These are phyloP conservation scores for Rubia peregrina DNA, from an alignment of 305 asterid species.

Conservation along the genomic window DNA sequence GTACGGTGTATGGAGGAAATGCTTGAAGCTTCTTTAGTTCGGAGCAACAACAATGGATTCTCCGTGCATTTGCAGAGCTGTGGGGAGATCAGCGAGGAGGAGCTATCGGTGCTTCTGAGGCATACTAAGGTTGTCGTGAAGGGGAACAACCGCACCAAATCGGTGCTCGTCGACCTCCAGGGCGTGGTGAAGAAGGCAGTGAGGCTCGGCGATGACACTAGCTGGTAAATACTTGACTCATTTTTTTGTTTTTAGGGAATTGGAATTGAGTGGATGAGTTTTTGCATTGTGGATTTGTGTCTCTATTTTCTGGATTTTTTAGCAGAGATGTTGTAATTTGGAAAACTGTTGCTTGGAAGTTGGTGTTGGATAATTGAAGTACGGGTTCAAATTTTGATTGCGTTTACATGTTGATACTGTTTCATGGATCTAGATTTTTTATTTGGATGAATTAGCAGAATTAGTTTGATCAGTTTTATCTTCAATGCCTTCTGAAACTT, in stretches of 20 bases:
- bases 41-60: slow-evolving; percentile 24
- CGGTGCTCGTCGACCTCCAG: slow-evolving; percentile 80
- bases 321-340: not conserved
- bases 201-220: slow-evolving; percentile 92
- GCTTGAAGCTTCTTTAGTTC: slow-evolving; percentile 41
- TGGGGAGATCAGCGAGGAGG: slow-evolving; percentile 82
- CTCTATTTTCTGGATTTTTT: not conserved
- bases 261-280: not conserved
- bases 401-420: slow-evolving; percentile 14
- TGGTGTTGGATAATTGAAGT: not conserved
- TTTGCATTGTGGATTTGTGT: slow-evolving; percentile 4
- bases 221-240: slow-evolving; percentile 44
- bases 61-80: slow-evolving; percentile 52
- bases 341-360: not conserved
- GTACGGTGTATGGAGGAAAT: too few species aligned
- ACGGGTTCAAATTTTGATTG: not conserved
- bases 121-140: slow-evolving; percentile 79
- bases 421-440: slow-evolving; percentile 27
- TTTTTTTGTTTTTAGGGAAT: not conserved
- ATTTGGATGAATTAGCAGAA: not conserved
- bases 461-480: not conserved
- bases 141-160: slow-evolving; percentile 60
- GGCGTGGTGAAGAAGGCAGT: slow-evolving; percentile 91
- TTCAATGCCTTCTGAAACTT: not conserved
- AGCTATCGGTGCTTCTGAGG: slow-evolving; percentile 70